Evolutionary conservation across 257 asterid genomes (phyloP).

Genomic region (Solanum tacnaense): DNA sequence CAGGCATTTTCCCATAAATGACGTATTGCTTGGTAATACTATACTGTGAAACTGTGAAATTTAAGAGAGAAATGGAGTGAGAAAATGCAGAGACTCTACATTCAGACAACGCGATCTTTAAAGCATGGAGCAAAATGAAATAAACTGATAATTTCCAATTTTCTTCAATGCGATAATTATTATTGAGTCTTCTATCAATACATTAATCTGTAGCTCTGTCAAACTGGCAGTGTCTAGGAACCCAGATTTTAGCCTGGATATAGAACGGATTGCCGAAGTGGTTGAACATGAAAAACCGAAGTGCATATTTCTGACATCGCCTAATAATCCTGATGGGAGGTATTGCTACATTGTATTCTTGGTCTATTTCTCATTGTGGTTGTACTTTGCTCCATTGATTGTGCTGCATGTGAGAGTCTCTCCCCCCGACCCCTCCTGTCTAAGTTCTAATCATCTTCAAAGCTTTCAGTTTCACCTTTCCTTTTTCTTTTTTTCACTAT

Average conservation of each 20-base stretch:
- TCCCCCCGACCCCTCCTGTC: background rate
- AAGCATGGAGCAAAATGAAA: background rate
- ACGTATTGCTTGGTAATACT: background rate
- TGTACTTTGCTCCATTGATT: background rate
- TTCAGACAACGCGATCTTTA: background rate
- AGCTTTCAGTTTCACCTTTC: background rate
- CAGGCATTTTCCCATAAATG: background rate
- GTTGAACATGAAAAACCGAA: conserved; percentile 84
- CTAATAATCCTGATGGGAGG: conserved; percentile 99
- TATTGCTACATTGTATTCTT: conserved; percentile 9
- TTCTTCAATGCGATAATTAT: background rate
- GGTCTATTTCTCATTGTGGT: background rate
- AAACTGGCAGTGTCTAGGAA: conserved; percentile 61
- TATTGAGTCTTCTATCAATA: background rate
- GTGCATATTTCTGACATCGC: conserved; percentile 89
- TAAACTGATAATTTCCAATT: background rate
- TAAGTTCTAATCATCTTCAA: background rate
- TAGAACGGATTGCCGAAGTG: conserved; percentile 50
- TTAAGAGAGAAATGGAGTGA: background rate
- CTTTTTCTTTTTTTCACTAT: background rate
- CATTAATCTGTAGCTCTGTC: background rate
- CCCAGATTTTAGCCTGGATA: conserved; percentile 83
- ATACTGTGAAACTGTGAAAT: background rate
- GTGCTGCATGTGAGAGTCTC: background rate
- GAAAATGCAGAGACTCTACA: background rate